Evolutionary conservation across 1,284 basidiomycete species (phyloP), one percentile per base, ranked within the genome.

Genomic region (Ceratobasidium sp.): DNA sequence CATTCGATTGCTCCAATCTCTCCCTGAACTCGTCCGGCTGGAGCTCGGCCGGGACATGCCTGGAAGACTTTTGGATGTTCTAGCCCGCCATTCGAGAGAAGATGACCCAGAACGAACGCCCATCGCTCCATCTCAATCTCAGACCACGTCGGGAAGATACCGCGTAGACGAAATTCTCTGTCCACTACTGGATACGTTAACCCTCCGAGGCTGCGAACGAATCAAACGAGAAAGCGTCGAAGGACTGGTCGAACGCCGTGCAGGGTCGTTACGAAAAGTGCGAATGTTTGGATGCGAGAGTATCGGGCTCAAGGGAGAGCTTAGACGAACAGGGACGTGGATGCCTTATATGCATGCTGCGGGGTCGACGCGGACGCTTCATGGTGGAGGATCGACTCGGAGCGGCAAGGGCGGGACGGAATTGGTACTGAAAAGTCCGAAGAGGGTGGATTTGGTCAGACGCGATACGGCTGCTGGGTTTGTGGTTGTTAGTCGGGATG

Each of bases 231-330:
- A 75, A 46, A 23, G 40, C 12, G 44, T 64, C 15, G 58, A 75
- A 23, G 40, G 46, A 20, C n/a, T 75, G 13, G 58, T 75, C 2
- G 71, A 75, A 23, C 60, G 71, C 46, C 71, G 71, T 26, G 71
- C 56, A 0, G 71, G 71, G 44, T 63, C 58, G 42, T 28, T 75
- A 9, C 42, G 60, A 33, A 63, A 55, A 46, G 60, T 75, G 18
- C n/a, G 71, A 60, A 75, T 75, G 71, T 64, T 75, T 40, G 71
- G 71, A 23, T 63, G 56, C 23, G 71, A 75, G 23, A 60, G 60
- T 13, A 75, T 75, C 20, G 71, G 71, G 49, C 42, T 72, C 18
- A 75, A 75, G 60, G 71, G 71, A 1, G 71, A 75, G 46, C n/a
- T 75, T 1, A 42, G 71, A 18, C 18, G 60, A 56, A 72, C 70